These are phyloP conservation scores for Hirsutella thompsonii DNA, from an alignment of 2,329 filamentous ascomycete genomes.

Conservation along the genomic window DNA sequence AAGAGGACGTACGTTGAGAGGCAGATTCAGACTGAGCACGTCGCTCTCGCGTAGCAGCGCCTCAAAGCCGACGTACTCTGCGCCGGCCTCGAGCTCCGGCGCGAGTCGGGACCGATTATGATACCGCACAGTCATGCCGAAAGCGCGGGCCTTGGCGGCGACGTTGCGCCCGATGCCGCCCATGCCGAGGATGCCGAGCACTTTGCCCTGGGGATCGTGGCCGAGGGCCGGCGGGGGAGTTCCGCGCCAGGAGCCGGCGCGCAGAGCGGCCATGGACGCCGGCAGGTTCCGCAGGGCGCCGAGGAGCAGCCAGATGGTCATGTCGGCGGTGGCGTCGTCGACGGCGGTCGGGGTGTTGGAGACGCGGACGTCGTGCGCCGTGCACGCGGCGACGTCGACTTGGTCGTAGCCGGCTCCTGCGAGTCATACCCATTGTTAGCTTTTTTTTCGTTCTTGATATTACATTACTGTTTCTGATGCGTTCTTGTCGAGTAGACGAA, in stretches of 20 bases:
- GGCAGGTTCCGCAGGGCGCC: slow-evolving; percentile 68
- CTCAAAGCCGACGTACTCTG: slow-evolving; percentile 61
- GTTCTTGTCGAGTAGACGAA: no score
- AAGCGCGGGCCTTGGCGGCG: slow-evolving; percentile 59
- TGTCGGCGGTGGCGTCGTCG: slow-evolving; percentile 73
- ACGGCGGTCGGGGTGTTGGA: slow-evolving; percentile 75
- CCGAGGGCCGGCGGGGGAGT: slow-evolving; percentile 43
- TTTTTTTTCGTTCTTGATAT: not conserved
- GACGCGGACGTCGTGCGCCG: slow-evolving; percentile 50
- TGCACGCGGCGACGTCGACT: slow-evolving; percentile 62
- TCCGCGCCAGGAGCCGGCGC: slow-evolving; percentile 57
- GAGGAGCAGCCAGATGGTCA: slow-evolving; percentile 68
- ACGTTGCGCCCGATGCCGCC: slow-evolving; percentile 72
- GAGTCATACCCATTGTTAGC: not conserved
- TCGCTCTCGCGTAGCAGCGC: slow-evolving; percentile 57
- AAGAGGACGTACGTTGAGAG: slow-evolving; percentile 60
- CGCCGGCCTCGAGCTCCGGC: slow-evolving; percentile 41
- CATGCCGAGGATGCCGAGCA: slow-evolving; percentile 74
- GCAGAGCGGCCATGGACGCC: slow-evolving; percentile 49
- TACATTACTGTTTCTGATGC: no score
- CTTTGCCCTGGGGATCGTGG: slow-evolving; percentile 67
- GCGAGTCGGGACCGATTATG: slow-evolving; percentile 54
- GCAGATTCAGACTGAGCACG: slow-evolving; percentile 68
- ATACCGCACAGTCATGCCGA: slow-evolving; percentile 66
- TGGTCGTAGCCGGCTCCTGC: slow-evolving; percentile 76